Evolutionary conservation across 345 rosid genomes (phyloP), one percentile per base, ranked within the genome.

Genomic region (Psidium guajava): DNA sequence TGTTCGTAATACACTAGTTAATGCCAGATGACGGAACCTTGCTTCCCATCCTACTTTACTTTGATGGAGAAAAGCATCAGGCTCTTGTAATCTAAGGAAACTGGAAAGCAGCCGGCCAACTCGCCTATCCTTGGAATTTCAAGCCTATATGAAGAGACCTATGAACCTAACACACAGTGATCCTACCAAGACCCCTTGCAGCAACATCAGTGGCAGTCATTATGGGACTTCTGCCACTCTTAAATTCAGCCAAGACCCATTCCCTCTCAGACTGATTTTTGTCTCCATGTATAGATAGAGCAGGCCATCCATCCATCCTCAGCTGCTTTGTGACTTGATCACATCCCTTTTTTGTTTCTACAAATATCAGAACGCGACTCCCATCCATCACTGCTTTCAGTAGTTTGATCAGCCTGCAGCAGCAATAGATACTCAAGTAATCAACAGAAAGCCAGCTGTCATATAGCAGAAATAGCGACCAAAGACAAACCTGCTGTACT

Each of bases 251-350:
- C 86, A 97, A 92, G 86, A 97, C 99, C 94, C 99, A 91, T 85
- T 97, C 99, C 90, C 99, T 93, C 92, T 97, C 99, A 11, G 92
- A 28, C 92, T 95, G 98, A 87, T 91, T 97, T 91, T 97, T 97
- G 92, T 97, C 99, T 86, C 99, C 99, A 88, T 97, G 99, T 89
- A 97, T 97, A 85, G 98, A 95, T 64, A 97, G 89, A 55, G 98
- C 99, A 82, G 98, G 98, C 99, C 99, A 97, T 82, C 99, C 99
- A 88, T 97, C 99, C 98, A 95, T 95, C 88, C 99, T 96, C 89
- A 97, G 88, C 88, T 97, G 98, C 88, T 94, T 93, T 20, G 99
- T 97, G 87, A 97, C 95, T 87, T 93, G 97, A 92, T 97, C 99
- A 87, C 99, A 97, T 44, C 99, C 98, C 87, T 92, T 95, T 89